Evolutionary conservation across 805 yeast species (phyloP).

Genomic region (Wickerhamiella bombiphila): DNA sequence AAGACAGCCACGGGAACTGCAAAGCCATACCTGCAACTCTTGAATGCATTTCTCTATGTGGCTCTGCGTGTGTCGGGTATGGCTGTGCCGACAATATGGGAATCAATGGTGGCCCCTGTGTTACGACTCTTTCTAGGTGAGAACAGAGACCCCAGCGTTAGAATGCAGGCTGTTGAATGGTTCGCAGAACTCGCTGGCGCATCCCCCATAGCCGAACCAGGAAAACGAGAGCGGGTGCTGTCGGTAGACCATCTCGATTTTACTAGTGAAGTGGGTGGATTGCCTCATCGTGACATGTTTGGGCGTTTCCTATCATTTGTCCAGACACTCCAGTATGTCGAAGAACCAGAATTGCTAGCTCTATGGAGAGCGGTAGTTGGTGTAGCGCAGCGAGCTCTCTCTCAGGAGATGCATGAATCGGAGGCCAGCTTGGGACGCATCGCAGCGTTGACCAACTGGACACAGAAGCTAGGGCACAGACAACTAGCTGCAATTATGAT

Average conservation of each 20-base stretch:
- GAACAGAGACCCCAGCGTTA: neutral
- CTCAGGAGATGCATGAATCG: neutral
- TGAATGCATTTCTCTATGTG: neutral
- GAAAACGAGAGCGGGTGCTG: neutral
- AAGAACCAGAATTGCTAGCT: neutral
- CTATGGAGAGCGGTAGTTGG: neutral
- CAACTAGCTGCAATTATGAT: neutral
- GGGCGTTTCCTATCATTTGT: neutral
- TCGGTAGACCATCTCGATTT: neutral
- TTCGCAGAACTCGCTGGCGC: neutral
- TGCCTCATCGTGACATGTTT: neutral
- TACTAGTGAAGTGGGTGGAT: neutral
- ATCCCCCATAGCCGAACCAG: neutral
- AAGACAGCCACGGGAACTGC: neutral
- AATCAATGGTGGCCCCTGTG: conserved; percentile 1
- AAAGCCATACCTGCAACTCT: neutral
- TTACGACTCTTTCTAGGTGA: conserved; percentile 1
- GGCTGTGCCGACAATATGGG: neutral
- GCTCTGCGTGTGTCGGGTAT: neutral
- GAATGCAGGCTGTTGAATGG: neutral
- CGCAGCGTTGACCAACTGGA: neutral
- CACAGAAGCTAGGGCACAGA: neutral
- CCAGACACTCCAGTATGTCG: neutral
- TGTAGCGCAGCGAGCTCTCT: neutral
- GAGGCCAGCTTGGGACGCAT: neutral